Evolutionary conservation across 345 rosid species (phyloP).

Genomic region (Brassica carinata): DNA sequence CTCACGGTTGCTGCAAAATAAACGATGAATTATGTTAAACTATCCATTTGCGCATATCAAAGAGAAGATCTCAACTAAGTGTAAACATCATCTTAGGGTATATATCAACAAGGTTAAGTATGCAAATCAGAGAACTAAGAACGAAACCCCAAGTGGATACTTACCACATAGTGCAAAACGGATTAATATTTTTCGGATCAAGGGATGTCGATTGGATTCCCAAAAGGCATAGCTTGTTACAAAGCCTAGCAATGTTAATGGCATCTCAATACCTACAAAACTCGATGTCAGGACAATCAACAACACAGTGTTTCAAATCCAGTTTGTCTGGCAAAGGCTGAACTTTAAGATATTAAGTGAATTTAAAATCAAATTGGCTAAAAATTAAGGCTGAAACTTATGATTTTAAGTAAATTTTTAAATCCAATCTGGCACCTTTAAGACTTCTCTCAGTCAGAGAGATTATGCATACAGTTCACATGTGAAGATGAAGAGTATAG

Average conservation of each 20-base stretch:
- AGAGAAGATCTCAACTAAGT: background rate
- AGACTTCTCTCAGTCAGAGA: too few species aligned
- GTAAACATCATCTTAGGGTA: background rate
- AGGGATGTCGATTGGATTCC: background rate
- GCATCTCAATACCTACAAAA: conserved; percentile 2
- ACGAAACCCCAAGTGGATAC: background rate
- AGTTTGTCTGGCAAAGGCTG: background rate
- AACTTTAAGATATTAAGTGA: too few species aligned
- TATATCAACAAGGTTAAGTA: background rate
- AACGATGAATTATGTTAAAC: background rate
- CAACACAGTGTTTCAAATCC: background rate
- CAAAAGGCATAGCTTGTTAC: conserved; percentile 6
- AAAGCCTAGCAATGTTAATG: background rate
- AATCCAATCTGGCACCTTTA: too few species aligned
- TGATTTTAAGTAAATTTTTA: background rate
- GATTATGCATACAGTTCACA: conserved; percentile 62
- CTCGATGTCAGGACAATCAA: background rate
- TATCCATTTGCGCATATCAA: background rate
- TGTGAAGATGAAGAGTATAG: conserved; percentile 71
- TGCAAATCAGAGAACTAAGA: background rate
- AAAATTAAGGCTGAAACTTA: too few species aligned
- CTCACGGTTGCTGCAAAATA: background rate
- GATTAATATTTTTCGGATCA: background rate
- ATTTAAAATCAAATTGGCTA: too few species aligned
- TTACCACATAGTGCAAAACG: background rate